Evolutionary conservation across 495 filamentous ascomycete species (phyloP), one percentile per base, ranked within the genome.

Genomic region (Aspergillus conjunctus): DNA sequence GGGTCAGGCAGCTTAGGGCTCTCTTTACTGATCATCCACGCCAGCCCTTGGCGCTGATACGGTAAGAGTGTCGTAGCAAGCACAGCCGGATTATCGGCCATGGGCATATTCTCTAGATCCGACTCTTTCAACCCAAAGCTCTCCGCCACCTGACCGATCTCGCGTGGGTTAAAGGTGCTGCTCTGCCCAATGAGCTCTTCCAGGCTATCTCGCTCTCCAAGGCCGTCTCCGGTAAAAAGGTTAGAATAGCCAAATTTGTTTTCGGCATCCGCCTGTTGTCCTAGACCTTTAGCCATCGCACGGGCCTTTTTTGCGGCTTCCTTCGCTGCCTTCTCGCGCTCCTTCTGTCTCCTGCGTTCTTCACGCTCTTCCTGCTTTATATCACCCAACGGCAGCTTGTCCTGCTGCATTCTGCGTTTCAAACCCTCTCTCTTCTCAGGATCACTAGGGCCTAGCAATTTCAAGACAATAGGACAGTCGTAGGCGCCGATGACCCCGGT

Each of bases 31-130:
- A 87, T 80, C 79, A 97, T 82, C 93, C 93, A 97, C 44, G 85
- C 86, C 30, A 97, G 80, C 8, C 91, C 92, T 73, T 92, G 78
- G 60, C 90, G 86, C 65, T 97, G 93, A 67, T 93, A 94, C 6
- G 90, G 88, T 44, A 96, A 80, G 30, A 97, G 72, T 44, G 82
- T 70, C 0, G 91, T 89, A 17, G 78, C 66, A 33, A 97, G 74
- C 14, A 71, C 73, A 9, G 76, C 66, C 0, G 93, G 93, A 59
- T 87, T 87, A 3, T 82, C 67, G 2, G 87, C 90, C 78, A 84
- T 84, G 12, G 91, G 91, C 85, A 96, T 85, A 39, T 85, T 82
- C 1, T 82, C 82, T 39, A 97, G 73, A 8, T 85, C 80, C 7
- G 88, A 81, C 68, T 96, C 91, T 48, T 79, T 80, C 60, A 80